Base-by-base conservation (phyloP, 108 stramenopile genomes). In the Cyclotella kingstonii region DNA sequence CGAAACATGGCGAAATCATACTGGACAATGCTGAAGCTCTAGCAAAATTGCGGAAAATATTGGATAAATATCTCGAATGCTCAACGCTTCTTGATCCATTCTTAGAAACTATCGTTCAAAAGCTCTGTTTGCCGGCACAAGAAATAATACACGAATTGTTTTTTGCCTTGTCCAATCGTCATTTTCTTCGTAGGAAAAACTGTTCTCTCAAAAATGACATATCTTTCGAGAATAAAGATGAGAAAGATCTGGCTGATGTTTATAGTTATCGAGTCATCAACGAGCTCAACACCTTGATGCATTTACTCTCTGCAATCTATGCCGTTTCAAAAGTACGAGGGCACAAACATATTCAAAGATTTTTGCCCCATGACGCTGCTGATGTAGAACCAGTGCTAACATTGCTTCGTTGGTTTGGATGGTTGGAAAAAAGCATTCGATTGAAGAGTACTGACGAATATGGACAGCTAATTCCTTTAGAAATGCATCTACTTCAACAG, bases 21-120 rank as follows among this genome's bases (percentile, higher is more conserved):
- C 4, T 14, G 8, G 23, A 44, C 15, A 14, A 28, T 0, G 69
- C 81, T 46, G 62, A 22, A 26, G 85, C 82, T 4, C 52, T 90
- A 25, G 43, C 44, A 3, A 47, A 52, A 46, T 56, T 91, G 5
- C 73, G 88, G 15, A 23, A 28, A 0, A 88, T 91, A 67, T 69
- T 96, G 17, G 94, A 95, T 52, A 95, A 88, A 53, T 99, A 99
- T 68, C 77, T 94, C 23, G 98, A 98, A 78, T 89, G 91, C 43
- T 87, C 97, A 1, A 89, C 94, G 10, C 73, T 99, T 2, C 73
- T 99, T 47, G 96, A 97, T 68, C 71, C 86, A 7, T 63, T 78
- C 49, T 42, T 99, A 54, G 93, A 91, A 54, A 29, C 11, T 1
- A 84, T 98, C 66, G 83, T 95, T 15, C 19, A 52, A 4, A 11